phyloP scores from a whole-genome alignment of 2,329 filamentous ascomycete species.

The Hymenotorrendiella dingleyae region DNA sequence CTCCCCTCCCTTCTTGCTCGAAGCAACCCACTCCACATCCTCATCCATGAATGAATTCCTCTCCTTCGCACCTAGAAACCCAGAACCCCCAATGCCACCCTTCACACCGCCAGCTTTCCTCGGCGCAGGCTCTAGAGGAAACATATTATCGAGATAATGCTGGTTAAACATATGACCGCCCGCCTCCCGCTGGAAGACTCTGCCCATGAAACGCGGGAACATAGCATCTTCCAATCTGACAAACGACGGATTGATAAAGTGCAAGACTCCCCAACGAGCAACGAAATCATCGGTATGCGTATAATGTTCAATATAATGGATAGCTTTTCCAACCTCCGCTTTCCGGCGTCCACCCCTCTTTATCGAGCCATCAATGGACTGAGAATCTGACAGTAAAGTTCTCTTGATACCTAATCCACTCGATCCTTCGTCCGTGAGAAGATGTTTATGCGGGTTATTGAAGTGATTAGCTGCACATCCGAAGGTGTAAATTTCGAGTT shows the following conservation, averaged over 20 bases:
- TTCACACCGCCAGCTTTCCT: slow-evolving; percentile 3
- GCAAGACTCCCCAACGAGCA: slow-evolving; percentile 65
- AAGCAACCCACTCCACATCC: slow-evolving; percentile 8
- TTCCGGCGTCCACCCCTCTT: neutral
- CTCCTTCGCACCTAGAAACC: slow-evolving; percentile 16
- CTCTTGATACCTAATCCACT: slow-evolving; percentile 16
- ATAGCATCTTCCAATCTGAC: slow-evolving; percentile 2
- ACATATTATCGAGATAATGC: slow-evolving; percentile 33
- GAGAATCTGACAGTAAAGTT: slow-evolving; percentile 21
- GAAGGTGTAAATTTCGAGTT: slow-evolving; percentile 74
- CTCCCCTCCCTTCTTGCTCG: neutral
- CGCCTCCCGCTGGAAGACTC: slow-evolving; percentile 21
- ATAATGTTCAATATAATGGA: slow-evolving; percentile 75
- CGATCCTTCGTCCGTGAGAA: slow-evolving; percentile 33
- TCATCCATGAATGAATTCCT: slow-evolving; percentile 22
- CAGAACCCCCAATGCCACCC: slow-evolving; percentile 17
- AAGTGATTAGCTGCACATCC: slow-evolving; percentile 76
- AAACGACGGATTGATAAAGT: slow-evolving; percentile 43
- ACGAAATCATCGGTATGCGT: slow-evolving; percentile 71
- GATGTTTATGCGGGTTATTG: slow-evolving; percentile 60
- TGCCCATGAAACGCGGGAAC: slow-evolving; percentile 25
- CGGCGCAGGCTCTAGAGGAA: slow-evolving; percentile 15
- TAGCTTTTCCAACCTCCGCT: slow-evolving; percentile 35
- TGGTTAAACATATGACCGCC: slow-evolving; percentile 29
- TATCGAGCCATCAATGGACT: slow-evolving; percentile 7